A percentile compares a stretch with the other conserved stretches of the same genome.
Evolutionary conservation across 2,329 filamentous ascomycete genomes (phyloP).

Genomic region (Cryphonectria naterciae): DNA sequence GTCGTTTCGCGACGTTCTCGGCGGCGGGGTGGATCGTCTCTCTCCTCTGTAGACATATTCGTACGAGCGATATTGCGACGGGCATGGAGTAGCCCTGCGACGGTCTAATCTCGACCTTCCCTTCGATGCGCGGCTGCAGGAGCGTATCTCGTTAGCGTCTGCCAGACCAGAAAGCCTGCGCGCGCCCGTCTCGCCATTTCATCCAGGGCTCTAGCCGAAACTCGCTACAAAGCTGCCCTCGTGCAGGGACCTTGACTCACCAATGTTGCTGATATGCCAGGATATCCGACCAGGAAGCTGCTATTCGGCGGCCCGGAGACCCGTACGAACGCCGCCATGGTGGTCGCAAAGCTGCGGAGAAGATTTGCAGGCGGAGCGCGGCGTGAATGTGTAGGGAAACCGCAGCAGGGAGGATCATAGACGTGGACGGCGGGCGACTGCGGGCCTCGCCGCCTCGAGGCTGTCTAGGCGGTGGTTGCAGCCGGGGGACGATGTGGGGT

Average conservation of each 20-base stretch:
- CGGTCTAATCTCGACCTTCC: constrained; percentile 94
- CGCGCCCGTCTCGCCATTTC: constrained; percentile 10
- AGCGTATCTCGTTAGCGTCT: constrained; percentile 26
- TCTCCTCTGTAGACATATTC: constrained; percentile 88
- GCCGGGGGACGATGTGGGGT: constrained; percentile 29
- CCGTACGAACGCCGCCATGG: constrained; percentile 83
- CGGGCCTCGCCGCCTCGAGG: constrained; percentile 34
- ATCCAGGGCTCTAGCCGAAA: neutral
- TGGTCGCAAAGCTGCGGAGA: constrained; percentile 23
- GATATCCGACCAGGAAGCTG: constrained; percentile 95
- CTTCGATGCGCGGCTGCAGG: constrained; percentile 87
- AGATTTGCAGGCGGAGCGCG: constrained; percentile 16
- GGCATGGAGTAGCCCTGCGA: constrained; percentile 83
- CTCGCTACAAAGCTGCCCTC: constrained; percentile 18
- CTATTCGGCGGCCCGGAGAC: constrained; percentile 97
- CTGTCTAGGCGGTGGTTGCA: constrained; percentile 25
- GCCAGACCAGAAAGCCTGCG: constrained; percentile 26
- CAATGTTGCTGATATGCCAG: constrained; percentile 95
- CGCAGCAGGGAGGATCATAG: constrained; percentile 35
- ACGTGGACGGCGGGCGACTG: constrained; percentile 30
- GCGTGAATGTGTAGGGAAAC: constrained; percentile 29
- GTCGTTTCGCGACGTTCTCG: constrained; percentile 90
- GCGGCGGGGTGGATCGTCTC: constrained; percentile 97
- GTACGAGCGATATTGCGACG: constrained; percentile 88
- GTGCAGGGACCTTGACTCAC: constrained; percentile 58